phyloP scores from a whole-genome alignment of 768 basidiomycete genomes.

The Saitozyma sp. region DNA sequence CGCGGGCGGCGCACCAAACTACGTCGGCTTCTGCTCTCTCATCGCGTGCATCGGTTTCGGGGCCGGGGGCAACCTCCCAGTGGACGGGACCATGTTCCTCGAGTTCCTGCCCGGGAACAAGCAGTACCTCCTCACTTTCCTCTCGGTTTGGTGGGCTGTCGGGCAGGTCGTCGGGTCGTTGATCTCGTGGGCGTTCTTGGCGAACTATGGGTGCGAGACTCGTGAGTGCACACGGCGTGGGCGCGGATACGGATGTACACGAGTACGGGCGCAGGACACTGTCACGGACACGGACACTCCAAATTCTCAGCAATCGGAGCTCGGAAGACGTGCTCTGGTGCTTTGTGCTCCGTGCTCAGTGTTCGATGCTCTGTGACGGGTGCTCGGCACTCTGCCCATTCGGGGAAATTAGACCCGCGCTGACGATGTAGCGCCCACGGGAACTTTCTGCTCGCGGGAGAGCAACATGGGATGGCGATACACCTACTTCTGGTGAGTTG shows the following conservation, averaged over 20 bases:
- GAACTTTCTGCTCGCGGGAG: conserved; percentile 16
- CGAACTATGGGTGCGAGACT: conserved; percentile 14
- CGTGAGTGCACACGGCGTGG: conserved; percentile 1
- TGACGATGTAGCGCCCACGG: conserved; percentile 1
- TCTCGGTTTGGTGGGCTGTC: conserved; percentile 79
- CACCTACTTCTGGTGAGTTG: conserved; percentile 50
- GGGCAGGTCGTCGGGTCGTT: conserved; percentile 66
- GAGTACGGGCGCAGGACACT: too few species aligned
- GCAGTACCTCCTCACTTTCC: conserved; percentile 70
- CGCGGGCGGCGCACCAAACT: conserved; percentile 64
- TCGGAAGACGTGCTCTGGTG: too few species aligned
- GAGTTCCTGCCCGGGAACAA: conserved; percentile 71
- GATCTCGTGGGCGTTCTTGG: conserved; percentile 56
- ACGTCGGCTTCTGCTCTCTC: conserved; percentile 58
- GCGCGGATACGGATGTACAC: too few species aligned
- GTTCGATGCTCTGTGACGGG: too few species aligned
- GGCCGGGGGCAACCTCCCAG: conserved; percentile 34
- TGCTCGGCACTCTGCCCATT: too few species aligned
- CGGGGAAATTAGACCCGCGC: too few species aligned
- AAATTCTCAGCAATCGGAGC: too few species aligned
- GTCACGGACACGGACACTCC: too few species aligned
- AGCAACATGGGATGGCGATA: conserved; percentile 77
- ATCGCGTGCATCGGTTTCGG: conserved; percentile 19
- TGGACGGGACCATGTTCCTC: conserved; percentile 73
- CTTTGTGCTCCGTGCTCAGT: too few species aligned